Conservation (phyloP, 345 rosid genomes). For the Aquilaria sinensis region DNA sequence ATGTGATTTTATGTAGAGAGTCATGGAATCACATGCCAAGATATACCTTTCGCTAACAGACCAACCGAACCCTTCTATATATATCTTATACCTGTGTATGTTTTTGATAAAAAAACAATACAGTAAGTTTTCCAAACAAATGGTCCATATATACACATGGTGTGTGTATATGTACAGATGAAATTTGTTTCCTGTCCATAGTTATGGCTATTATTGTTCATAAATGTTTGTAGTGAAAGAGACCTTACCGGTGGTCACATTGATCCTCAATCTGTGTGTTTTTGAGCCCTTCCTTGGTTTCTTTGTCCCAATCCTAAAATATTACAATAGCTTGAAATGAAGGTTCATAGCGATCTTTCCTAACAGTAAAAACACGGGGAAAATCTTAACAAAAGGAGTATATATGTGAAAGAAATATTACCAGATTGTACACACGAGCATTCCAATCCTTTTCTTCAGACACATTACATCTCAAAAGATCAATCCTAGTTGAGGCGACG, state of each 20-base stretch:
- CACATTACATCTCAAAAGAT: conserved; percentile 34
- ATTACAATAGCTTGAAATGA: too few species aligned
- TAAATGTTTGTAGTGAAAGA: too few species aligned
- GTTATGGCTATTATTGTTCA: too few species aligned
- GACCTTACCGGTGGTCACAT: conserved; percentile 44
- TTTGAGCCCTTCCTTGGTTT: conserved; percentile 29
- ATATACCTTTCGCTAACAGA: conserved; percentile 76
- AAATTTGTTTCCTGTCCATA: too few species aligned
- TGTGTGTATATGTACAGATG: too few species aligned
- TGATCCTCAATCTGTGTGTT: conserved; percentile 46
- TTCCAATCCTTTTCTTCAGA: conserved; percentile 27
- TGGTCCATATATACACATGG: too few species aligned
- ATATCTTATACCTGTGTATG: conserved; percentile 51
- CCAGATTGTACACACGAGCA: conserved; percentile 29
- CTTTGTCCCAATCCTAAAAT: conserved; percentile 40
- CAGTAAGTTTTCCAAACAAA: not conserved
- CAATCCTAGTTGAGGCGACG: conserved; percentile 27
- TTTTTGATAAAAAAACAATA: too few species aligned
- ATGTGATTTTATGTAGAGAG: conserved; percentile 32
- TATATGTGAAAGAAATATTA: not conserved
- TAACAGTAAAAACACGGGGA: too few species aligned
- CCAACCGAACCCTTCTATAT: conserved; percentile 74
- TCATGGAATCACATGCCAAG: conserved; percentile 58
- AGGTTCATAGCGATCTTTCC: too few species aligned
- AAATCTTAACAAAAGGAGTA: too few species aligned